phyloP scores from a whole-genome alignment of 805 yeast genomes.

The Cyberlindnera euphorbiae region DNA sequence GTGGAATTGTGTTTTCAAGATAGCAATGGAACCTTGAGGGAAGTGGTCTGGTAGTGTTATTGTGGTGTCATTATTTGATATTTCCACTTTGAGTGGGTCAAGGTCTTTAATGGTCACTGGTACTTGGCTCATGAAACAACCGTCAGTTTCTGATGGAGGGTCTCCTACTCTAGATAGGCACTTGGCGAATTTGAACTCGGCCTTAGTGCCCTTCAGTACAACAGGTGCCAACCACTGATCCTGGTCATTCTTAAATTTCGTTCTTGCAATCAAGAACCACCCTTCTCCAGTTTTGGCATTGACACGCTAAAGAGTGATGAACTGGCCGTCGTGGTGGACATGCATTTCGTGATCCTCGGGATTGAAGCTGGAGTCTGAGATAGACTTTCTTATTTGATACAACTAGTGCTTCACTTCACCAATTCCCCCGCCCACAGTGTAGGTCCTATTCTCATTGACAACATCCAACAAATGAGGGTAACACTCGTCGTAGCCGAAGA shows the following conservation, averaged over 20 bases:
- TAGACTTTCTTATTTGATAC: constrained; percentile 50
- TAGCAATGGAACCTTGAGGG: constrained; percentile 89
- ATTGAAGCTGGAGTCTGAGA: constrained; percentile 44
- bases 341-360: constrained; percentile 80
- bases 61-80: constrained; percentile 41
- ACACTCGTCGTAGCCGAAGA: constrained; percentile 89
- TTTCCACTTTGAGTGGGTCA: constrained; percentile 42
- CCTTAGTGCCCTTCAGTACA: constrained; percentile 54
- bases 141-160: too few species aligned
- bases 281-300: constrained; percentile 85
- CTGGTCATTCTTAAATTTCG: constrained; percentile 51
- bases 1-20: constrained; percentile 65
- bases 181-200: constrained; percentile 53
- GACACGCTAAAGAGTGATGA: constrained; percentile 81
- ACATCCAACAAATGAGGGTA: constrained; percentile 79
- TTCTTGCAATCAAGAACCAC: constrained; percentile 81
- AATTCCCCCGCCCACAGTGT: constrained; percentile 60
- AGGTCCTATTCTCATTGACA: constrained; percentile 68
- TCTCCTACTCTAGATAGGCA: constrained; percentile 51
- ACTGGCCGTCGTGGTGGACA: constrained; percentile 91
- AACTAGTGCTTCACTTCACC: constrained; percentile 62
- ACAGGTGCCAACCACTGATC: constrained; percentile 58
- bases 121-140: constrained; percentile 53
- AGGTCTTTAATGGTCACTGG: constrained; percentile 59
- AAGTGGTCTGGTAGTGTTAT: constrained; percentile 59